Evolutionary conservation across 805 yeast species (phyloP).

Genomic region (Yarrowia osloensis): DNA sequence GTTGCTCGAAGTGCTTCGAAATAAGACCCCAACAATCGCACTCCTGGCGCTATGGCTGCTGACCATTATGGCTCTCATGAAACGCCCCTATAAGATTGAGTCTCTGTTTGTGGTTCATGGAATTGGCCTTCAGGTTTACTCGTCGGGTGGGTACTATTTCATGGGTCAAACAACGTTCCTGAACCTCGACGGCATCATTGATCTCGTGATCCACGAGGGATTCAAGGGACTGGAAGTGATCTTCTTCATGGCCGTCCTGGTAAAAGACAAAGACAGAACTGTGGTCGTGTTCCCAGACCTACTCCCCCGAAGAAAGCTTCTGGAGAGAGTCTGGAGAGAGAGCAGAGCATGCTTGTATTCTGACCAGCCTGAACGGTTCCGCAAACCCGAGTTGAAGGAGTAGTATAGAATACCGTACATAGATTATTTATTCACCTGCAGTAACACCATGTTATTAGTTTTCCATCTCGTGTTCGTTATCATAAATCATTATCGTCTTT

Average conservation of each 20-base stretch:
- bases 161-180: slow-evolving; percentile 41
- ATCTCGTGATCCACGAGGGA: slow-evolving; percentile 54
- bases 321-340: slow-evolving; percentile 21
- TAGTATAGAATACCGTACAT: not conserved
- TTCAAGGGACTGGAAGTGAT: slow-evolving; percentile 54
- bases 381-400: slow-evolving; percentile 1
- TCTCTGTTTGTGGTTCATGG: slow-evolving; percentile 20
- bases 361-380: slow-evolving; percentile 19
- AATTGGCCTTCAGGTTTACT: slow-evolving; percentile 13
- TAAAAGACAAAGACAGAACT: slow-evolving; percentile 39
- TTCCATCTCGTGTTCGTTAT: not conserved
- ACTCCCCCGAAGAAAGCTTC: not conserved
- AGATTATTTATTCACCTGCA: not conserved
- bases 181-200: slow-evolving; percentile 50
- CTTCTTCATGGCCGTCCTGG: slow-evolving; percentile 51
- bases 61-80: not conserved
- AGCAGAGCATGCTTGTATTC: slow-evolving; percentile 11
- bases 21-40: slow-evolving; percentile 8
- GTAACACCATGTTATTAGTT: no score
- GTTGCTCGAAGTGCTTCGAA: not conserved
- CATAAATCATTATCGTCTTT: slow-evolving; percentile 6
- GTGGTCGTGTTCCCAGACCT: slow-evolving; percentile 34
- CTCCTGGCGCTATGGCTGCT: not conserved
- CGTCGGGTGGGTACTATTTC: slow-evolving; percentile 14
- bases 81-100: slow-evolving; percentile 11